phyloP scores from a whole-genome alignment of 176 grass and related monocot genomes.

The Miscanthus lutarioriparius region DNA sequence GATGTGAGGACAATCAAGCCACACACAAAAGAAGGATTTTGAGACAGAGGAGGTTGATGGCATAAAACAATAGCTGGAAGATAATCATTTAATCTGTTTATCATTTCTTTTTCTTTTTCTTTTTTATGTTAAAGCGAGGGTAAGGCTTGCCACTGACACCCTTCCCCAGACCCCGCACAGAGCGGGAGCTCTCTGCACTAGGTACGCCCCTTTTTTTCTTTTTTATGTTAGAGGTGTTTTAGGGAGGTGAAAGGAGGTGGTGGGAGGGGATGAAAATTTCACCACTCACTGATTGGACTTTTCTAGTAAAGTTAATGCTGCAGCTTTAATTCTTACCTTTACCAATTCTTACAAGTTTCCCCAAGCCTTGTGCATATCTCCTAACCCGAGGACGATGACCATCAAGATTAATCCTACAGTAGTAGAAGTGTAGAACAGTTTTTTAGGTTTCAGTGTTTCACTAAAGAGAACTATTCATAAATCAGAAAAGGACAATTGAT shows the following conservation, averaged over 20 bases:
- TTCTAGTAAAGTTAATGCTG: slow-evolving; percentile 13
- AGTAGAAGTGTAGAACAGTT: slow-evolving; percentile 28
- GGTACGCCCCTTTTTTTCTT: too few species aligned
- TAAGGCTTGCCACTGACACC: too few species aligned
- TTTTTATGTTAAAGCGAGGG: too few species aligned
- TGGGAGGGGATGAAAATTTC: neutral
- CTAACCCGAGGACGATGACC: slow-evolving; percentile 80
- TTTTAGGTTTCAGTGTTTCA: slow-evolving; percentile 31
- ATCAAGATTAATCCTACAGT: slow-evolving; percentile 81
- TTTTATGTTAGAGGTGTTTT: slow-evolving; percentile 1
- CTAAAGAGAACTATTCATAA: slow-evolving; percentile 23
- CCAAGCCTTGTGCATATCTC: slow-evolving; percentile 83
- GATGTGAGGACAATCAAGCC: neutral
- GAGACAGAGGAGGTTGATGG: neutral
- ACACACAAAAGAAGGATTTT: neutral
- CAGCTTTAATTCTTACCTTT: slow-evolving; percentile 68
- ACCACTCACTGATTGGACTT: neutral
- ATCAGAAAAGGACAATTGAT: slow-evolving; percentile 26
- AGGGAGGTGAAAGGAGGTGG: neutral
- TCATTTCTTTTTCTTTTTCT: neutral
- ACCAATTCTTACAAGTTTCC: slow-evolving; percentile 84
- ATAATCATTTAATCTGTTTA: neutral
- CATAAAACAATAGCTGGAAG: neutral
- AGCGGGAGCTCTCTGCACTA: too few species aligned
- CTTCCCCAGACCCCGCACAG: too few species aligned